Evolutionary conservation across 495 filamentous ascomycete genomes (phyloP), one percentile per base, ranked within the genome.

Genomic region (Xylaria curta): DNA sequence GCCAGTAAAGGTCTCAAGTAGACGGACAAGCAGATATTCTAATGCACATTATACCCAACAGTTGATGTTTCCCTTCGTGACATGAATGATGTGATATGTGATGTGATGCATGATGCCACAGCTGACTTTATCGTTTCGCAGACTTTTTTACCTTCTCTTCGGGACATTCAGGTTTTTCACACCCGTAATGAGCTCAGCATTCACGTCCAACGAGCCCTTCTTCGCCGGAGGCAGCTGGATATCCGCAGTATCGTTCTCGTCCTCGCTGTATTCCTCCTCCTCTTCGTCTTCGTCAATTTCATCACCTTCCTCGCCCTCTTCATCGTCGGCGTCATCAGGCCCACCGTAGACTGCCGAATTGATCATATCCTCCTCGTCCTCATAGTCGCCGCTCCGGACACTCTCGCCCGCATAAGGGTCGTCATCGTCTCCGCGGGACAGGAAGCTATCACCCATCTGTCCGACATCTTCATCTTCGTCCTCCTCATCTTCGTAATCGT

Each of bases 391-490:
- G 59, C 83, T 74, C 17, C 80, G 63, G 40, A 81, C 79, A 51
- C 81, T 84, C 68, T 81, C 77, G 46, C 58, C 31, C 13, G 68
- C 68, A 31, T 69, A 69, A 3, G 28, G 40, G 26, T 69, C 68
- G 40, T 79, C 81, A 6, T 79, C 74, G 44, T 79, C 77, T 9
- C 76, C 56, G 24, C 56, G 53, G 24, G 89, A 89, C 42, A 91
- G 81, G 72, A 88, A 91, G 74, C 88, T 91, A 63, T 89, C 88
- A 19, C 75, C 88, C 66, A 90, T 80, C 4, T 78, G 79, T 59
- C 77, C 78, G 4, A 74, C 75, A 33, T 81, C 76, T 12, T 86
- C 84, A 19, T 88, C 84, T 15, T 85, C 82, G 51, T 84, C 77
- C 38, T 42, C 36, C 31, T 90, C 85, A 13, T 82, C 85, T 8